phyloP scores from a whole-genome alignment of 2,329 filamentous ascomycete species.

The Aspergillus uvarum region DNA sequence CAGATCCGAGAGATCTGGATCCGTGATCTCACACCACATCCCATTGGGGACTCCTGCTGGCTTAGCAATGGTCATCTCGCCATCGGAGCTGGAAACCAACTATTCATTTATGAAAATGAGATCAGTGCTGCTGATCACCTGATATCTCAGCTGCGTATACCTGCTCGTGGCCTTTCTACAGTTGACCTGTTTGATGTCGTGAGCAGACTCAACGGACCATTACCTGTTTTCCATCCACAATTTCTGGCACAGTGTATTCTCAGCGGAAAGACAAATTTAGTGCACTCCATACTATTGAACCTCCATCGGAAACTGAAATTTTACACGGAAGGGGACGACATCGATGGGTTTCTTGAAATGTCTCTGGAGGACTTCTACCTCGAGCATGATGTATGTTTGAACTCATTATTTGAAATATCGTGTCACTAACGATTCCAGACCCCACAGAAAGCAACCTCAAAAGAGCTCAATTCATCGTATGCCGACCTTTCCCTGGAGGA shows the following conservation, averaged over 20 bases:
- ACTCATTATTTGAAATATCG: neutral
- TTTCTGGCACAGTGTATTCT: slow-evolving; percentile 85
- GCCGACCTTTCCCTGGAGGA: slow-evolving; percentile 52
- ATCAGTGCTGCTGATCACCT: slow-evolving; percentile 64
- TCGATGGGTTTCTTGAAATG: slow-evolving; percentile 75
- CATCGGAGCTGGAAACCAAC: slow-evolving; percentile 84
- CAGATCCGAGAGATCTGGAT: slow-evolving; percentile 79
- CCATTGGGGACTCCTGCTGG: slow-evolving; percentile 93
- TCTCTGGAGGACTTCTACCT: slow-evolving; percentile 50
- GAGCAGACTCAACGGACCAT: slow-evolving; percentile 77
- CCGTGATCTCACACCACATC: slow-evolving; percentile 78
- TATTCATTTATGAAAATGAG: slow-evolving; percentile 80
- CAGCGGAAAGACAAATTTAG: slow-evolving; percentile 69
- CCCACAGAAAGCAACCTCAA: slow-evolving; percentile 44
- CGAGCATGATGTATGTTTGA: slow-evolving; percentile 44
- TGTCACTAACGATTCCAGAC: slow-evolving; percentile 30
- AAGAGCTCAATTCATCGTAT: slow-evolving; percentile 53
- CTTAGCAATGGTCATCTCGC: slow-evolving; percentile 79
- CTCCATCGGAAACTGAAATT: slow-evolving; percentile 79
- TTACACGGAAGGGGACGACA: slow-evolving; percentile 72
- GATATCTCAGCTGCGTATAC: slow-evolving; percentile 55
- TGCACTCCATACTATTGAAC: slow-evolving; percentile 69
- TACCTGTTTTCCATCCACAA: slow-evolving; percentile 90
- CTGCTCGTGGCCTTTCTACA: slow-evolving; percentile 48
- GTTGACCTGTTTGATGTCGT: slow-evolving; percentile 79